Percentiles rank a stretch among this genome's conserved stretches.
Evolutionary conservation across 345 rosid genomes (phyloP).

Genomic region (Diplotaxis tenuifolia): DNA sequence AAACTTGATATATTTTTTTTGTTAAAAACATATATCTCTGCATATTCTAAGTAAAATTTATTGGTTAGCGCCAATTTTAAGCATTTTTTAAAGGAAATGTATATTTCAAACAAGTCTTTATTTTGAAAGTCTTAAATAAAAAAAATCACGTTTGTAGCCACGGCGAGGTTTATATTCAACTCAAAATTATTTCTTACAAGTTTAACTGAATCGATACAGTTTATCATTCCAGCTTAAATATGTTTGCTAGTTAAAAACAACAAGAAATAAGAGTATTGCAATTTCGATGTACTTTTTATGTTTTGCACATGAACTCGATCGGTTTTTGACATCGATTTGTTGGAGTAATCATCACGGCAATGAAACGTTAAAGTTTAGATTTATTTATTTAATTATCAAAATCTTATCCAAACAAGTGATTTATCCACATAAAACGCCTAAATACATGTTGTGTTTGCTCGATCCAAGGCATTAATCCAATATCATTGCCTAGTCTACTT

Average conservation of each 20-base stretch:
- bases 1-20: too few relatives aligned
- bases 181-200: neutral
- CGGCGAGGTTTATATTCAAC: neutral
- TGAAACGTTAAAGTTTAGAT: neutral
- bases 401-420: slow-evolving; percentile 31
- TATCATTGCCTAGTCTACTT: slow-evolving; percentile 1
- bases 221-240: neutral
- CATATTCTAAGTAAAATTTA: neutral
- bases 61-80: neutral
- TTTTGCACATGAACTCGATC: neutral
- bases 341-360: slow-evolving; percentile 12
- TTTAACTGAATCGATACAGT: neutral
- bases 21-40: neutral
- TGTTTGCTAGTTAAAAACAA: neutral
- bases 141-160: neutral
- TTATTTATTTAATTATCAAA: neutral
- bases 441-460: neutral
- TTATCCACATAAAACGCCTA: slow-evolving; percentile 29
- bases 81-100: neutral
- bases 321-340: neutral
- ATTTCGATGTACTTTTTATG: neutral
- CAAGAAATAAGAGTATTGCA: too few relatives aligned
- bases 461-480: slow-evolving; percentile 29
- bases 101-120: neutral
- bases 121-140: neutral